These are phyloP conservation scores for Myotisia sp. DNA, from an alignment of 2,329 filamentous ascomycete species.

Conservation along the genomic window DNA sequence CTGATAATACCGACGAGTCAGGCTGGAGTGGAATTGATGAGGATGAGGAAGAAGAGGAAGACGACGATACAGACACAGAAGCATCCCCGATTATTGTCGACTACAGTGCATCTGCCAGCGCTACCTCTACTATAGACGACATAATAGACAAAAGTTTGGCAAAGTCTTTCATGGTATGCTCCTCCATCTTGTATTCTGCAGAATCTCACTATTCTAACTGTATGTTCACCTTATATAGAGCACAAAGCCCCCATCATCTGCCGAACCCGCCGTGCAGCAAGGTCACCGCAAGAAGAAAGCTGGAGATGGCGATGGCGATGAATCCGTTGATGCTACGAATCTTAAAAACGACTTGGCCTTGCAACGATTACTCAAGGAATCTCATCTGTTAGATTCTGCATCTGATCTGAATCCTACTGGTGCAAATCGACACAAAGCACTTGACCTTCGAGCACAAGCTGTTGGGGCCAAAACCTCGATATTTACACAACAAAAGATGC, in stretches of 20 bases:
- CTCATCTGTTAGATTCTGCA: constrained; percentile 85
- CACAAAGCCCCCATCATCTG: constrained; percentile 36
- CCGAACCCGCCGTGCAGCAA: no score
- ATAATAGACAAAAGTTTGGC: constrained; percentile 49
- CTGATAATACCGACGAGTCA: constrained; percentile 15
- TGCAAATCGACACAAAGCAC: constrained; percentile 62
- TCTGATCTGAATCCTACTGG: constrained; percentile 61
- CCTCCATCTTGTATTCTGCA: no score
- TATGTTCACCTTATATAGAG: constrained; percentile 17
- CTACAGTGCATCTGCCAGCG: constrained; percentile 34
- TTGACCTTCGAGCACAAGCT: constrained; percentile 68
- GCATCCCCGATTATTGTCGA: constrained; percentile 47
- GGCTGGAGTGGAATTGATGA: constrained; percentile 54
- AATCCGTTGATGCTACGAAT: constrained; percentile 41
- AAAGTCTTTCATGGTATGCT: constrained; percentile 61
- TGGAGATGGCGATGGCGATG: constrained; percentile 47
- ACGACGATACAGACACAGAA: constrained; percentile 15
- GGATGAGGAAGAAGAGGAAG: constrained; percentile 26
- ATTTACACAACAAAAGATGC: constrained; percentile 72
- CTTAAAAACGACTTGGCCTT: constrained; percentile 91
- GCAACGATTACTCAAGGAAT: constrained; percentile 80
- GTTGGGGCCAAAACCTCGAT: constrained; percentile 66
- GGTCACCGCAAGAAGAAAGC: constrained; percentile 22
- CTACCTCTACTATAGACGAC: no score
- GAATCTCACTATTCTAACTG: no score